Base-by-base conservation (phyloP, 169 alveolate species). In the Eimeria maxima region DNA sequence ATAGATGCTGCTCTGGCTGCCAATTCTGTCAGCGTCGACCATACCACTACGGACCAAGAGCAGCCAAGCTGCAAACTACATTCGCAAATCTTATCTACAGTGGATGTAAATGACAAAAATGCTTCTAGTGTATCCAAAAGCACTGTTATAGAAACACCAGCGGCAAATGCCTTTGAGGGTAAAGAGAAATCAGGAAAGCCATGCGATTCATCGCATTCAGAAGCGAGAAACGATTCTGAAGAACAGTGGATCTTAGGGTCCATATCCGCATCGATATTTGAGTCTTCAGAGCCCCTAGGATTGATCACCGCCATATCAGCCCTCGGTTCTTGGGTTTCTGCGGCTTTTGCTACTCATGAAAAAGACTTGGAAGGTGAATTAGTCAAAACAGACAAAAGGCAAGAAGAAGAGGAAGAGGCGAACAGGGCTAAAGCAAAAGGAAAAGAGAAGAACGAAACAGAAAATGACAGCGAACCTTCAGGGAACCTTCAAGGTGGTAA, bases 281-380 rank as follows among this genome's bases (percentile, higher is more conserved):
- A 29, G 65, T 60, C 93, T 16, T 69, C 50, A 13, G 78, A 86
- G 63, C 81, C 55, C 13, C 20, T 86, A 86, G 93, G 93, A 18
- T 50, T 86, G 42, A 38, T 18, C 38, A 45, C 93, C 29, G n/a
- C 60, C 7, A 81, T 86, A 38, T 86, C 93, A 42, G 22, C 93
- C 42, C n/a, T 86, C 22, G 93, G 93, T 5, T 55, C 93, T n/a
- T 86, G 93, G 93, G 65, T 86, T 24, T 50, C 93, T 57, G 93
- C 81, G 65, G 81, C 93, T 60, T 86, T 86, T 45, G 81, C 57
- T 8, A 42, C 29, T 63, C 93, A 38, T 38, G 80, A 63, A 7
- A 63, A 42, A 60, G 93, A 86, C 2, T 44, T 20, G 6, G 93
- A 55, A 13, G 67, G 55, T 11, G 91, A 81, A 3, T 29, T 7